Evolutionary conservation across 1,284 basidiomycete species (phyloP).

Genomic region (Cutaneotrichosporon sp.): DNA sequence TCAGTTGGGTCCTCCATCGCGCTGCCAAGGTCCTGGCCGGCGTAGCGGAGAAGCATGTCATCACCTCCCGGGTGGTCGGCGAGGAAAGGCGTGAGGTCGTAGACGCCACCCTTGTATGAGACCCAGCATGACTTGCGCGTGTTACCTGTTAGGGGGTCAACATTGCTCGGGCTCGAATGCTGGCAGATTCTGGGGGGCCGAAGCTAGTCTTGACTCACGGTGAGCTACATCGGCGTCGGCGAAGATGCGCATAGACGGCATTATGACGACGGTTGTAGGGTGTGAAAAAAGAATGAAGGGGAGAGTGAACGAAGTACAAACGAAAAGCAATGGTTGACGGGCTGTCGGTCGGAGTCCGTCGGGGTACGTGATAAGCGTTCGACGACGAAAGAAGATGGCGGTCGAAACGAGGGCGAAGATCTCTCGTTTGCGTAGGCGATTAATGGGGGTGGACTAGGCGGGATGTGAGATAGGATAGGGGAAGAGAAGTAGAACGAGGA

Average conservation of each 20-base stretch:
- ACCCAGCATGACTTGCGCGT: conserved; percentile 41
- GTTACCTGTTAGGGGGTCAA: conserved; percentile 29
- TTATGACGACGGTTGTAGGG: neutral
- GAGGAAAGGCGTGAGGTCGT: conserved; percentile 52
- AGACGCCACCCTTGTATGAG: conserved; percentile 50
- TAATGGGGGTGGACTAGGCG: too few species aligned
- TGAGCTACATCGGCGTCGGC: conserved; percentile 40
- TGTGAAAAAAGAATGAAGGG: neutral
- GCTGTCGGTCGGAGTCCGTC: neutral
- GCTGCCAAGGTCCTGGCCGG: conserved; percentile 74
- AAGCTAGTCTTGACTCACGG: conserved; percentile 26
- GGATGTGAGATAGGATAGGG: too few species aligned
- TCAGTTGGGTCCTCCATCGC: conserved; percentile 78
- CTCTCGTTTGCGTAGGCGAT: neutral
- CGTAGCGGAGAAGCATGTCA: conserved; percentile 57
- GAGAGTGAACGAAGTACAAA: neutral
- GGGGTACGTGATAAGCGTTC: neutral
- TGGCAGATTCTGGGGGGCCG: neutral
- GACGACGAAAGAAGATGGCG: too few species aligned
- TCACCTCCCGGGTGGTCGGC: conserved; percentile 54
- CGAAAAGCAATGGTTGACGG: neutral
- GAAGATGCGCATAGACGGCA: conserved; percentile 25
- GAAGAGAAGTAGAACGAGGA: too few species aligned
- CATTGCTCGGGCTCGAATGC: neutral
- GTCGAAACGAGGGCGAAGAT: neutral